These are phyloP conservation scores for Sistotremastrum suecicum DNA, from an alignment of 768 basidiomycete species.

Conservation along the genomic window DNA sequence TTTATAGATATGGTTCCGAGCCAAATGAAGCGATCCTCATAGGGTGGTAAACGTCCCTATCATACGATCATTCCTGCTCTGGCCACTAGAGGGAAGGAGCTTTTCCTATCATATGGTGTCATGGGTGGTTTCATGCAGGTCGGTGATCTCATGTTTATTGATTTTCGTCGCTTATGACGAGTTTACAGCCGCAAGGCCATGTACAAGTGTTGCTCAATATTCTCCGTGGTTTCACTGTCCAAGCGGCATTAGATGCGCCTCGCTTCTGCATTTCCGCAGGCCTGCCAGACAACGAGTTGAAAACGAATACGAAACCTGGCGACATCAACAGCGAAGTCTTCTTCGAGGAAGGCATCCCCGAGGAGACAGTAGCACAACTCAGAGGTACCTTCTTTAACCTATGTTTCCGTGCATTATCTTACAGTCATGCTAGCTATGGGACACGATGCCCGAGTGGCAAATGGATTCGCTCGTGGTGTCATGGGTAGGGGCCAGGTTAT, in stretches of 20 bases:
- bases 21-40: not conserved
- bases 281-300: constrained; percentile 42
- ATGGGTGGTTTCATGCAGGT: constrained; percentile 92
- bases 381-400: constrained; percentile 28
- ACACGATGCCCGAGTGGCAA: constrained; percentile 57
- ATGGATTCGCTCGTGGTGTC: constrained; percentile 45
- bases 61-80: constrained; percentile 93
- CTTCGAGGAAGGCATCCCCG: constrained; percentile 71
- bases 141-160: constrained; percentile 1
- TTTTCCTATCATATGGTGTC: constrained; percentile 82
- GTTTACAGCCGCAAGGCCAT: constrained; percentile 76
- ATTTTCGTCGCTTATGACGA: constrained; percentile 2
- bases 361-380: constrained; percentile 49
- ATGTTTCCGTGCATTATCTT: not conserved
- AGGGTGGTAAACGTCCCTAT: constrained; percentile 78
- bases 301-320: constrained; percentile 33
- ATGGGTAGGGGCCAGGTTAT: constrained; percentile 87
- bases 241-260: constrained; percentile 87
- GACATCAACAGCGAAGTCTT: constrained; percentile 76
- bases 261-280: constrained; percentile 93
- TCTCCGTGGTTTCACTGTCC: constrained; percentile 73
- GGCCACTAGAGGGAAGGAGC: constrained; percentile 60
- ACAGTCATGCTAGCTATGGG: constrained; percentile 57
- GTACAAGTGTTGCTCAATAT: constrained; percentile 89
- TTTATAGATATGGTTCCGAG: not conserved